Base-by-base conservation (phyloP, 306 rosid species). In the Prunus davidiana region DNA sequence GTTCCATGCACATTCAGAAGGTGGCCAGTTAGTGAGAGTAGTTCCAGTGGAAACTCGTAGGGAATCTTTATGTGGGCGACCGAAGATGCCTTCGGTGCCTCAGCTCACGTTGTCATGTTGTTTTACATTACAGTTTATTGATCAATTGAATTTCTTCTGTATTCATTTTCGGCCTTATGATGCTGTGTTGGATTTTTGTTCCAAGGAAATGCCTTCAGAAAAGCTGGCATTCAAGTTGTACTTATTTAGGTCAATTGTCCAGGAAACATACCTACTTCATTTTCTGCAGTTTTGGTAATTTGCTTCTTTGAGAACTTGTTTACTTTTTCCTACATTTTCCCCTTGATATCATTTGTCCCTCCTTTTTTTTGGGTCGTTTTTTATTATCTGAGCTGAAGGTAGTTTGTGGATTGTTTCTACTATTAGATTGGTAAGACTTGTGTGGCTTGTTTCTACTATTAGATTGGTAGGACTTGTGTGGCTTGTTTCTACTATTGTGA, bases 1-100 rank as follows among this genome's bases (percentile, higher is more conserved):
- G 86, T 87, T 6, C 85, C 88, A 0, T 78, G 82, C 67, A 83
- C 90, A 49, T 83, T 90, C 63, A 84, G 96, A 80, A 86, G 91
- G 78, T 81, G 82, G 81, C 79, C 87, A 16, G 83, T 66, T 72
- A 47, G 65, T 55, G 88, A 86, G 20, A 67, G 76, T 34, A 24
- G 81, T 50, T 62, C 83, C 80, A 73, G 61, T 72, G 69, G 76
- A 64, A 81, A 79, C 73, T 60, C 78, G 65, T 82, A 79, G 77
- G 27, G 74, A 76, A 77, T 61, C 38, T 61, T 63, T 34, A 5
- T 16, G 20, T 57, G 84, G 76, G 49, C 75, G 38, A 76, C 24
- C 25, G n/a, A 20, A 64, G 51, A 60, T 67, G 25, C 64, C 77
- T 34, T 63, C 69, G 12, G 68, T 19, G 45, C 56, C 68, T 25